Evolutionary conservation across 768 basidiomycete species (phyloP), one percentile per base, ranked within the genome.

Genomic region (Phlegmacium glaucopus): DNA sequence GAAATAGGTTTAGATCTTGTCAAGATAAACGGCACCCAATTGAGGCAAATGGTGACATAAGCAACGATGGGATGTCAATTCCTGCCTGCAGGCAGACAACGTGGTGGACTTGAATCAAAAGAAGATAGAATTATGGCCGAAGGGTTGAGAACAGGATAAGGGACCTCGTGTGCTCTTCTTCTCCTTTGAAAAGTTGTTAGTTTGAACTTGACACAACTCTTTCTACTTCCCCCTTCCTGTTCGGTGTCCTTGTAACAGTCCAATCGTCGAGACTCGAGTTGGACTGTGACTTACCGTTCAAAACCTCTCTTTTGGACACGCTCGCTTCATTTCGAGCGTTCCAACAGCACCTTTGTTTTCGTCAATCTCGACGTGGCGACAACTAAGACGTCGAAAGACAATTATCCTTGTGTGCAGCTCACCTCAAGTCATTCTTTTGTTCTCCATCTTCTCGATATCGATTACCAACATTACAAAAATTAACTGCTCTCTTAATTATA

Each of bases 51-150:
- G 51, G 46, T 61, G 58, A 62, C 52, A 78, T 73, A 78, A 78
- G 64, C 61, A 60, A 68, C 60, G 60, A 67, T 68, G 63, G 53
- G 66, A 62, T 70, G 72, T 72, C 62, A 67, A 54, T 66, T 63
- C 59, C 61, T 78, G 82, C 84, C 83, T 85, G 82, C 81, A 85
- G 84, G 84, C 84, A 82, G 68, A 72, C 74, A 84, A 83, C 84
- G 83, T 86, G 77, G 69, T 69, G 77, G 67, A 67, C 65, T 71
- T 65, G 66, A 71, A 80, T 81, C 77, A 76, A 79, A 83, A 74
- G 52, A 52, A 54, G 58, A 61, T 69, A 59, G 61, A 67, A 69
- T 71, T 74, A 71, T 72, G 62, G 55, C 65, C 66, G 64, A 61
- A 65, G 63, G 51, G 60, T 50, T 53, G 32, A 61, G 63, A 61